Base-by-base conservation (phyloP, 1,284 basidiomycete species). In the Austroboletus rostrupii region DNA sequence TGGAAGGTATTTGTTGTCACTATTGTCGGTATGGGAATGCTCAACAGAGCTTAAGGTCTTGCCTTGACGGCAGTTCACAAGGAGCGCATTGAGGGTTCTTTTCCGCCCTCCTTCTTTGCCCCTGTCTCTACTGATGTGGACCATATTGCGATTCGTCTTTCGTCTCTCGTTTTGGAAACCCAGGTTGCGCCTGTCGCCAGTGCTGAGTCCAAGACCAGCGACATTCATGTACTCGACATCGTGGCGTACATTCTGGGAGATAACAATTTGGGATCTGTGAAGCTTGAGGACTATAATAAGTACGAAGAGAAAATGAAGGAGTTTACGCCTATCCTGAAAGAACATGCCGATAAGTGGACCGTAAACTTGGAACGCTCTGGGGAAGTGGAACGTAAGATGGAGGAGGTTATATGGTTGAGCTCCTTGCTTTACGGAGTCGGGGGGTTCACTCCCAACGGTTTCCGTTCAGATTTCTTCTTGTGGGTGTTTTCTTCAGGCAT, bases 381-480 rank as follows among this genome's bases (percentile, higher is more conserved):
- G 14, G 70, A 71, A 44, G 53, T 73, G 23, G 69, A 71, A 41
- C 59, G 66, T 9, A 78, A 78, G 54, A 66, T 79, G 43, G 74
- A 78, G 50, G 79, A 81, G 52, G 53, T 79, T 3, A 56, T 65
- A 14, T 79, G 76, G 73, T 55, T 68, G n/a, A 69, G 67, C 44
- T 59, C 63, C 1, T 47, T 78, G 14, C 50, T 78, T 23, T 80
- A 77, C 49, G 73, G 68, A 5, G 57, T 73, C 19, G 69, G 70
- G 12, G 77, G 79, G 7, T 74, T 68, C 65, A 39, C 38, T 12
- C 54, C 59, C 17, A 54, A 61, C 11, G 62, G 59, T 1, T 76
- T 74, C 53, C 65, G 66, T 36, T 71, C 75, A 1, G 74, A 79
- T 56, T 80, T 80, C 57, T 72, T 76, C 65, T 43, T 72, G 79